Evolutionary conservation across 768 basidiomycete species (phyloP), one percentile per base, ranked within the genome.

Genomic region (Cyclocybe cylindracea): DNA sequence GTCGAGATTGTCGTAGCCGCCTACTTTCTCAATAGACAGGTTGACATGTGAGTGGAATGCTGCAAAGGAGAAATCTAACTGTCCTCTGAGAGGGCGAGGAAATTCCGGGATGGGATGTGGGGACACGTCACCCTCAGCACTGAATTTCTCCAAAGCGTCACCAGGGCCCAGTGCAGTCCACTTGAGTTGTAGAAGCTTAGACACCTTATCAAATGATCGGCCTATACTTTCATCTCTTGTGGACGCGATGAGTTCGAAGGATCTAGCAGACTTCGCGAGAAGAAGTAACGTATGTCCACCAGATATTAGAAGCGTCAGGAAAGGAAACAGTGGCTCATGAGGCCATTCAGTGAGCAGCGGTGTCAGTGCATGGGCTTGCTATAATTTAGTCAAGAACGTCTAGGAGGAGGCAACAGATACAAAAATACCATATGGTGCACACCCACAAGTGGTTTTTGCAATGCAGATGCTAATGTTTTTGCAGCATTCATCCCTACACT

Each of bases 331-430:
- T 66, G 93, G 69, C 62, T 74, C 47, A 18, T 77, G 60, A 8
- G 69, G 52, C 48, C 67, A 70, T 7, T 78, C 70, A 0, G 94
- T 91, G 10, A 96, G 77, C 19, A 91, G 68, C 0, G 88, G 78
- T 0, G 91, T 95, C 0, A 95, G 73, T 0, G 95, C 91, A 62
- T 97, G 96, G 0, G 90, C 95, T 91, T 95, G 94, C 93, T 94
- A 59, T 38, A 45, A 31, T 34, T 35, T 46, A 40, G n/a, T 19
- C 13, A 35, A 38, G 33, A 46, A 51, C 4, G 8, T n/a, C 10
- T 35, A 53, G 38, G 32, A 56, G 35, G 53, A 45, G 16, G 44
- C 8, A 34, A 50, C 38, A 37, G 48, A n/a, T 44, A 33, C 11
- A 7, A 37, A 62, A 74, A 42, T 35, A 93, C 94, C 95, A 98